phyloP scores from a whole-genome alignment of 2,329 filamentous ascomycete species.

The Cadophora sp. region DNA sequence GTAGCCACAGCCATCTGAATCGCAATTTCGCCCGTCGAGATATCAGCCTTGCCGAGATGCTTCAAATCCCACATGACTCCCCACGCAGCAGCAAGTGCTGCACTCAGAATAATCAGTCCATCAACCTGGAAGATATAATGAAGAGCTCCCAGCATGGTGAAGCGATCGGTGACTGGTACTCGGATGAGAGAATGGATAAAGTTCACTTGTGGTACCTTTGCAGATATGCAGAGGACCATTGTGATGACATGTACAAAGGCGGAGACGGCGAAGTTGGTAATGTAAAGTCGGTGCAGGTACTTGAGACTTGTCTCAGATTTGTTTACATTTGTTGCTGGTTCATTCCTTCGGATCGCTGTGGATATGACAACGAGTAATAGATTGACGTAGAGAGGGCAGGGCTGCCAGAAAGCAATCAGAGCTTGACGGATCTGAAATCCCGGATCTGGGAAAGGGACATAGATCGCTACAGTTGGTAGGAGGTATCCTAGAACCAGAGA shows the following conservation, averaged over 20 bases:
- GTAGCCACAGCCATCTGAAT: constrained; percentile 1
- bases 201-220: not conserved
- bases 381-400: not conserved
- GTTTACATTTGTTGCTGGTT: not conserved
- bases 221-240: constrained; percentile 10
- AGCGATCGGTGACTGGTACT: not conserved
- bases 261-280: not conserved
- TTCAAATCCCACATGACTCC: constrained; percentile 12
- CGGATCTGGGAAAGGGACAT: constrained; percentile 5
- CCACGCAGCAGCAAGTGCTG: constrained; percentile 11
- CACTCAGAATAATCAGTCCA: not conserved
- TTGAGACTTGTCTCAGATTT: constrained; percentile 1
- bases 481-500: not conserved
- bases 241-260: not conserved
- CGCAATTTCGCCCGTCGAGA: constrained; percentile 1
- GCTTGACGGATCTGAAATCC: not conserved
- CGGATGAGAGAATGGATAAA: not conserved
- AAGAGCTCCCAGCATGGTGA: not conserved
- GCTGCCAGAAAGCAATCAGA: constrained; percentile 1
- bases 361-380: not conserved
- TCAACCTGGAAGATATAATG: constrained; percentile 14
- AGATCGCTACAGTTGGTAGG: constrained; percentile 1
- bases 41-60: constrained; percentile 1
- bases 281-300: not conserved
- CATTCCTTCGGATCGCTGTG: not conserved